These are phyloP conservation scores for Phaffia rhodozyma DNA, from an alignment of 1,284 basidiomycete genomes.

Conservation along the genomic window DNA sequence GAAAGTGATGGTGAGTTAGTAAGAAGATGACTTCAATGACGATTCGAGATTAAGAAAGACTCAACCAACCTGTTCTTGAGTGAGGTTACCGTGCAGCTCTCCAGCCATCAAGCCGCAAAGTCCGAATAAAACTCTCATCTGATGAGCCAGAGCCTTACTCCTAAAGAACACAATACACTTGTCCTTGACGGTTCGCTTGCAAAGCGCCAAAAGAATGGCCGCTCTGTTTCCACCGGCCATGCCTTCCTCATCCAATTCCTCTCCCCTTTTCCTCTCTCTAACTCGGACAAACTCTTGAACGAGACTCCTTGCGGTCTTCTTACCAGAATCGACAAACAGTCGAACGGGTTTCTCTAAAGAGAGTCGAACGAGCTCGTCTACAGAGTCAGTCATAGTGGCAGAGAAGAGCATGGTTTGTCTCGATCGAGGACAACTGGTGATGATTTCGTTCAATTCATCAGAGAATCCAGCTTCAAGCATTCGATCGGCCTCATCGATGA, in stretches of 20 bases:
- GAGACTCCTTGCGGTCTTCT: constrained; percentile 74
- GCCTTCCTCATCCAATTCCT: constrained; percentile 45
- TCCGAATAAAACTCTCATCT: constrained; percentile 86
- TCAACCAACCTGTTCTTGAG: constrained; percentile 72
- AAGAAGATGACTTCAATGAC: neutral
- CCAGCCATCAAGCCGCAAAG: constrained; percentile 75
- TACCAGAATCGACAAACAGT: constrained; percentile 89
- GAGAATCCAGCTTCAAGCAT: constrained; percentile 96
- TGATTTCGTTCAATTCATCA: constrained; percentile 90
- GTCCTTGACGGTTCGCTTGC: constrained; percentile 72
- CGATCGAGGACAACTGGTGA: constrained; percentile 72
- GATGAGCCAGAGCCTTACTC: constrained; percentile 92
- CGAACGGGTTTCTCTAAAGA: constrained; percentile 83
- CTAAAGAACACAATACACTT: constrained; percentile 86
- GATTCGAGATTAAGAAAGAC: neutral
- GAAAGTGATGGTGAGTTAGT: constrained; percentile 16
- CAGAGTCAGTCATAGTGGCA: constrained; percentile 93
- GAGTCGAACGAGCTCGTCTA: constrained; percentile 85
- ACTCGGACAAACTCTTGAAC: constrained; percentile 92
- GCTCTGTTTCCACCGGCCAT: constrained; percentile 41
- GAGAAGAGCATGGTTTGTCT: constrained; percentile 98
- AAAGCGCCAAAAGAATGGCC: constrained; percentile 68
- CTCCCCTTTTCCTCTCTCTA: constrained; percentile 43
- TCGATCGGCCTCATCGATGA: constrained; percentile 93
- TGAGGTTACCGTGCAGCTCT: constrained; percentile 88